Percentiles rank a stretch among this genome's conserved stretches.
Evolutionary conservation across 2,329 filamentous ascomycete genomes (phyloP).

Genomic region (Capronia coronata): DNA sequence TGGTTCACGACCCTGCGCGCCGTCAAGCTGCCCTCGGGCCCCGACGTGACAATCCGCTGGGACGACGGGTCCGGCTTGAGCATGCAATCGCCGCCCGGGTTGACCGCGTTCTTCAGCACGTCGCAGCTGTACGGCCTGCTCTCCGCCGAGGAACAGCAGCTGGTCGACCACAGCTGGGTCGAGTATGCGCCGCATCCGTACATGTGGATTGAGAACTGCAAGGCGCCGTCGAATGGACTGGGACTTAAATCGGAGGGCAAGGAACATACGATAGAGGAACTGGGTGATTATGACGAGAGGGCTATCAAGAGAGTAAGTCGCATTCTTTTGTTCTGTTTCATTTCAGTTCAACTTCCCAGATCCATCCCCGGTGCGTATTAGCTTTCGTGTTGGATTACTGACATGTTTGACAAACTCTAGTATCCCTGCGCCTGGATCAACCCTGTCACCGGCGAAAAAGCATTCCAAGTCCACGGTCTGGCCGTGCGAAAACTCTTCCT

Average conservation of each 20-base stretch:
- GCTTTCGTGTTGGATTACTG: background rate
- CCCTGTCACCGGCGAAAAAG: conserved; percentile 38
- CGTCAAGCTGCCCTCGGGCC: conserved; percentile 36
- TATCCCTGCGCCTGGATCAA: conserved; percentile 47
- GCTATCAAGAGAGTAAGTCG: conserved; percentile 33
- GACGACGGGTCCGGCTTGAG: conserved; percentile 40
- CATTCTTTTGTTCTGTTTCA: background rate
- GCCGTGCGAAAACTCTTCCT: conserved; percentile 38
- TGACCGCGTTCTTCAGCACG: conserved; percentile 43
- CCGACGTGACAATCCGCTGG: conserved; percentile 38
- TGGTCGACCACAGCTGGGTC: conserved; percentile 43
- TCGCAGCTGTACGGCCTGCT: conserved; percentile 41
- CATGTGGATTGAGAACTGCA: conserved; percentile 41
- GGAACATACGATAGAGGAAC: conserved; percentile 36
- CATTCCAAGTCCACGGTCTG: conserved; percentile 42
- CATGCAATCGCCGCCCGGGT: conserved; percentile 40
- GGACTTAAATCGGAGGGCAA: conserved; percentile 37
- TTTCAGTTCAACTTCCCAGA: no score
- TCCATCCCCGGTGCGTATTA: background rate
- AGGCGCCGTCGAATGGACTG: conserved; percentile 38
- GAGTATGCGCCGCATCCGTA: conserved; percentile 45
- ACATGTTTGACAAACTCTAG: conserved; percentile 1
- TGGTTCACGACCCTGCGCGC: conserved; percentile 42
- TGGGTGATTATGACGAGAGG: conserved; percentile 34
- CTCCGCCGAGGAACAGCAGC: conserved; percentile 37